Evolutionary conservation across 2,329 filamentous ascomycete genomes (phyloP).

Genomic region (Botrytis fragariae): DNA sequence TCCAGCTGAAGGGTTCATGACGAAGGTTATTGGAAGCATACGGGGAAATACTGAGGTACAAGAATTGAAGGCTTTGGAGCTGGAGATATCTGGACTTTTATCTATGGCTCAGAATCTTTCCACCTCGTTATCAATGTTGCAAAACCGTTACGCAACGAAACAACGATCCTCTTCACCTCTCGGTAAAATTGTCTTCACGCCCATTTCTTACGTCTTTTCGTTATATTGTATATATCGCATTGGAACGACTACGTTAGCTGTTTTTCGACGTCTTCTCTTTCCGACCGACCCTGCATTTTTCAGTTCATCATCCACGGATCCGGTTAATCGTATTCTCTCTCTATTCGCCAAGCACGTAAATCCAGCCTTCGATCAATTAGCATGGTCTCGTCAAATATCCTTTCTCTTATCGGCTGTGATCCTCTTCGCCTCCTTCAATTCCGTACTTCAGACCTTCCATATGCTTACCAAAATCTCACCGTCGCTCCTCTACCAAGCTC

Average conservation of each 20-base stretch:
- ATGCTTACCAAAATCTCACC: slow-evolving; percentile 76
- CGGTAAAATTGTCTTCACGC: slow-evolving; percentile 62
- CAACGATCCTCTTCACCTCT: slow-evolving; percentile 64
- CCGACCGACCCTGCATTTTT: slow-evolving; percentile 41
- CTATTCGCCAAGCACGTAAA: slow-evolving; percentile 82
- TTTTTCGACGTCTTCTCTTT: slow-evolving; percentile 53
- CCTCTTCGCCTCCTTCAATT: slow-evolving; percentile 76
- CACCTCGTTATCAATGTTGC: slow-evolving; percentile 62
- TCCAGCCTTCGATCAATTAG: slow-evolving; percentile 73
- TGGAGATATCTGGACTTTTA: slow-evolving; percentile 77
- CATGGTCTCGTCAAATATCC: slow-evolving; percentile 82
- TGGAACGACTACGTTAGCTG: slow-evolving; percentile 66
- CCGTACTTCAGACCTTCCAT: slow-evolving; percentile 80
- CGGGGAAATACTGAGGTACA: slow-evolving; percentile 58
- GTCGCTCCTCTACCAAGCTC: slow-evolving; percentile 64
- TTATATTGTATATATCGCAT: slow-evolving; percentile 85
- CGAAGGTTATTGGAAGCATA: slow-evolving; percentile 70
- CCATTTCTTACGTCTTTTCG: slow-evolving; percentile 66
- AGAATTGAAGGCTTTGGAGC: slow-evolving; percentile 60
- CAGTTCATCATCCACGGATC: slow-evolving; percentile 67
- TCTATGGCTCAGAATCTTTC: slow-evolving; percentile 73
- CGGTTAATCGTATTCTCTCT: slow-evolving; percentile 79
- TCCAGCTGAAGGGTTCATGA: slow-evolving; percentile 58
- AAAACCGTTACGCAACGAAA: slow-evolving; percentile 60
- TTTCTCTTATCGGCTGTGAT: slow-evolving; percentile 82